Base-by-base conservation (phyloP, 1,284 basidiomycete genomes). In the Ustilago bromivora region DNA sequence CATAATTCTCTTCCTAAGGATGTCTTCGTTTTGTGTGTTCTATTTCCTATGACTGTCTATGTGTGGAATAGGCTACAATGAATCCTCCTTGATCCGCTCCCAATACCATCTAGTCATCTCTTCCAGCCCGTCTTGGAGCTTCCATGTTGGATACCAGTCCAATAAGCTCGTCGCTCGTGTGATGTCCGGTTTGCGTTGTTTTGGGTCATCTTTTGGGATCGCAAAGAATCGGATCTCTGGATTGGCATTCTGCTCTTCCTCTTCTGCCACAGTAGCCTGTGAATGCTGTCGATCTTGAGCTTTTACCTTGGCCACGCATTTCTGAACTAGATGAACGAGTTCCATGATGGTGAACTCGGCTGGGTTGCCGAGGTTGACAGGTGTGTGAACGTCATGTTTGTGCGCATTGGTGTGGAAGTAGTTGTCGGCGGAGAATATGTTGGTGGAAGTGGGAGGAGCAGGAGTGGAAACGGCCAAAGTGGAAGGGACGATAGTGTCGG, bases 111-210 rank as follows among this genome's bases (percentile, higher is more conserved):
- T 88, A 43, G 94, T 93, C 92, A 95, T 96, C 88, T 96, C 95
- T 87, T 94, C 92, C 61, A 96, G 86, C n/a, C 95, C 94, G 90
- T 94, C 94, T 67, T 90, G 89, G 31, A 95, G 91, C 17, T 92
- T 92, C 94, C 95, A 98, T 82, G 91, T 89, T n/a, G 96, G 95
- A 84, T 96, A 91, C 96, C 96, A 99, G 35, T 90, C 88, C 52
- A 99, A 89, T n/a, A 89, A 87, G 85, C 92, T 89, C 87, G 93
- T 94, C 62, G 96, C 96, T 57, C 95, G 90, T 35, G 93, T 92
- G 43, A 94, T 98, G 87, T 98, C 96, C 52, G 96, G 94, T 75
- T 94, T 90, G 82, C 96, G 90, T 87, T 93, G 92, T 88, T 96
- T 94, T 35, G 96, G 96, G 88, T 99, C 96, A 84, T 99, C 96